These are phyloP conservation scores for Peronospora belbahrii DNA, from an alignment of 352 stramenopile genomes.

Conservation along the genomic window DNA sequence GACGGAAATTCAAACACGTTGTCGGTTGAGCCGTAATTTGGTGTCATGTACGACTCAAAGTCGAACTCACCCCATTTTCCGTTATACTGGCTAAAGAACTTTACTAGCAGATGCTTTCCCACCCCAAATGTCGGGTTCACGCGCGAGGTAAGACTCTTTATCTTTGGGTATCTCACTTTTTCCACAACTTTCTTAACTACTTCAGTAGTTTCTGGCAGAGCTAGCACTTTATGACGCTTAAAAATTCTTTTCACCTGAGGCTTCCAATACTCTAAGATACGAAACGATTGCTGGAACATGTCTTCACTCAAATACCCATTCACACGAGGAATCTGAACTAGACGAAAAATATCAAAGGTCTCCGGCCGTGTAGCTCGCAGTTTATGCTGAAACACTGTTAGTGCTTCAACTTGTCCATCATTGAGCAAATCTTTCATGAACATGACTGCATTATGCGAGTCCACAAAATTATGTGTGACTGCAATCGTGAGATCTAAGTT, in stretches of 20 bases:
- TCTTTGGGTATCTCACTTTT: constrained; percentile 30
- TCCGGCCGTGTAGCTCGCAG: constrained; percentile 40
- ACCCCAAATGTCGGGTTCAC: constrained; percentile 76
- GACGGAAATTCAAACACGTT: neutral
- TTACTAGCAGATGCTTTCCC: constrained; percentile 50
- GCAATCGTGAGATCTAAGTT: constrained; percentile 93
- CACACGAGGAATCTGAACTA: constrained; percentile 46
- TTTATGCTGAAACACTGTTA: constrained; percentile 46
- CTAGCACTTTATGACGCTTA: constrained; percentile 35
- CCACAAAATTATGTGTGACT: constrained; percentile 94
- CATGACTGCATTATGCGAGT: constrained; percentile 70
- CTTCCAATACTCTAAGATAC: constrained; percentile 53
- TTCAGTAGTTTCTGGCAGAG: constrained; percentile 8
- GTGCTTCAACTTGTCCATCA: constrained; percentile 50
- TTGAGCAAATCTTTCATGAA: constrained; percentile 68
- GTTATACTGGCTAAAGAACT: constrained; percentile 84
- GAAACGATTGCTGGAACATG: constrained; percentile 55
- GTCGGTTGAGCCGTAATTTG: constrained; percentile 31
- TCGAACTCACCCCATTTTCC: constrained; percentile 76
- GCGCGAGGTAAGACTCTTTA: constrained; percentile 62
- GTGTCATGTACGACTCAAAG: constrained; percentile 55
- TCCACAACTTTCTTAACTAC: neutral
- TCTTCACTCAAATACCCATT: constrained; percentile 58
- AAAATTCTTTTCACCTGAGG: constrained; percentile 45
- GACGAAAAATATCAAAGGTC: constrained; percentile 56